Base-by-base conservation (phyloP, 768 basidiomycete genomes). In the Rhodotorula graminis region DNA sequence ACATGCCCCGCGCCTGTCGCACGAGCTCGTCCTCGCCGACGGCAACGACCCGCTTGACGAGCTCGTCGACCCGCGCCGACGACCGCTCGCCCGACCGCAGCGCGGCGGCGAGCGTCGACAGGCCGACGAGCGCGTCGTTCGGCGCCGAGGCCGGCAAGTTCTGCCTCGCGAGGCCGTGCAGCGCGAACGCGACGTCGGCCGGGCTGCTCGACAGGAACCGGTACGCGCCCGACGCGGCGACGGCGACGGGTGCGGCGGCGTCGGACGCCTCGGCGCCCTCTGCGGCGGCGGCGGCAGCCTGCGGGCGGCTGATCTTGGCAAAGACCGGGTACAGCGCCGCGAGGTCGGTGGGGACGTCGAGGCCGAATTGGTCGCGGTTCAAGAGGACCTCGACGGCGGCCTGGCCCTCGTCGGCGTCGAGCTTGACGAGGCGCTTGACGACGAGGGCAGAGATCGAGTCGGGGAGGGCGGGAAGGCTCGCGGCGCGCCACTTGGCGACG, bases 11-110 rank as follows among this genome's bases (percentile, higher is more conserved):
- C 18, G 46, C 53, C 31, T 61, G 52, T 29, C 47, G 18, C 2
- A 72, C 55, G 46, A 72, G 31, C 25, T 18, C 44, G 37, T 69
- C 71, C 42, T 72, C 71, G 12, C 67, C 66, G 18, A 46, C 15
- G 1, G 1, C 3, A 23, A 56, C 23, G 6, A 66, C 10, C 29
- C 37, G 58, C 8, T 14, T 7, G 44, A 68, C 40, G 31, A 72
- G 27, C 3, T 14, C 25, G 10, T 53, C 33, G 46, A 56, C 58
- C 21, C 66, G 56, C 19, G 66, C 16, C 19, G 50, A 23, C 23
- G 31, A 19, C 21, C 42, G 21, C 33, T 58, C 49, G 55, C 37
- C 40, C 44, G 19, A 14, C n/a, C 50, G 58, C n/a, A 58, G 29
- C 5, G 18, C 14, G 29, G 57, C 57, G 33, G 63, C 16, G 66